Evolutionary conservation across 225 moss, liverwort and hornwort species (phyloP), one percentile per base, ranked within the genome.

Genomic region (Climacium dendroides): DNA sequence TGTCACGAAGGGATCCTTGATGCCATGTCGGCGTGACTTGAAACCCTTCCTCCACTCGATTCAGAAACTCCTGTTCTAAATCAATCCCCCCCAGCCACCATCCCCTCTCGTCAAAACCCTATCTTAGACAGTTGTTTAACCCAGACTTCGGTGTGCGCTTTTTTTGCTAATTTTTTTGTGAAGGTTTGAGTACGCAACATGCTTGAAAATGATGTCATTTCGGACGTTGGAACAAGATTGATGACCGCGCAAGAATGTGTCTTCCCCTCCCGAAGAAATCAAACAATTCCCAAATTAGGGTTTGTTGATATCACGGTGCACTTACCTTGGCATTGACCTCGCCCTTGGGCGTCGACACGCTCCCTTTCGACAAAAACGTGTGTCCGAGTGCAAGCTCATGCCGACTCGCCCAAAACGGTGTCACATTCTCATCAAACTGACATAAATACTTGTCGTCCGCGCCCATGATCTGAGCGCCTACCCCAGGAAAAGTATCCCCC

Each of bases 11-110:
- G 69, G 61, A 95, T 78, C 98, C 98, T 91, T 99, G 98, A 93
- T 97, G 98, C 98, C 98, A 97, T 60, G 93, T 94, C 26, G 98
- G 97, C 24, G 98, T 95, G 60, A 96, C 97, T 94, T 99, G 98
- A 87, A 95, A 99, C 17, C 98, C 98, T 90, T 99, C 95, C 88
- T 97, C 94, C 82, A 95, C 95, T 87, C 95, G 92, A 87, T 96
- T 95, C 90, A 90, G 54, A 88, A 96, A 99, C 89, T 96, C 98
- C 98, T 99, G 95, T 90, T 93, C 94, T 94, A 96, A 89, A 95
- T 80, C 91, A 90, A 65, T 87, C 81, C 69, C 19, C 72, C 45
- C n/a, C n/a, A n/a, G n/a, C n/a, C 87, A 85, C 47, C 87, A 74
- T 83, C 76, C 69, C n/a, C 87, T 57, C 82, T 88, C 78, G 72